phyloP scores from a whole-genome alignment of 2,329 filamentous ascomycete species.

The Sarocladium brachiariae region DNA sequence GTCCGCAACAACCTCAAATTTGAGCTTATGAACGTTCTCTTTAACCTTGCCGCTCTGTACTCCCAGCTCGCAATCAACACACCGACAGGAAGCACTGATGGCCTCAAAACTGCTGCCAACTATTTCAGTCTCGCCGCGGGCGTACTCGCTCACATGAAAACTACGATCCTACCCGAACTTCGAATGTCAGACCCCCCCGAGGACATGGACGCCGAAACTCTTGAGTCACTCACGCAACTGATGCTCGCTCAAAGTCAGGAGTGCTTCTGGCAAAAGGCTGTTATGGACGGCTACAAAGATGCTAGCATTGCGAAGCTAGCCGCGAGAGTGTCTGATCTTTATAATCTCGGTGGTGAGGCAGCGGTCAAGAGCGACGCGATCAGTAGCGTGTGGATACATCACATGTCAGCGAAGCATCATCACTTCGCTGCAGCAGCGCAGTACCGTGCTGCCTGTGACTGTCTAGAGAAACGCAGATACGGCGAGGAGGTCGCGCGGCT shows the following conservation, averaged over 20 bases:
- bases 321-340: slow-evolving; percentile 83
- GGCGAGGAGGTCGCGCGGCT: slow-evolving; percentile 90
- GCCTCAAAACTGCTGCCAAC: slow-evolving; percentile 79
- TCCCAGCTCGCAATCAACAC: slow-evolving; percentile 81
- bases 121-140: slow-evolving; percentile 87
- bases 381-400: slow-evolving; percentile 94
- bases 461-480: slow-evolving; percentile 87
- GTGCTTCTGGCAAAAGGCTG: slow-evolving; percentile 96
- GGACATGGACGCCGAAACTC: slow-evolving; percentile 86
- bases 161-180: slow-evolving; percentile 71
- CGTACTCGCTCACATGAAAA: slow-evolving; percentile 71
- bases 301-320: slow-evolving; percentile 86
- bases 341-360: slow-evolving; percentile 74
- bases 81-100: slow-evolving; percentile 71
- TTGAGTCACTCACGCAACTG: slow-evolving; percentile 76
- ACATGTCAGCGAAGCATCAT: slow-evolving; percentile 93
- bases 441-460: slow-evolving; percentile 84
- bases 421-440: slow-evolving; percentile 96
- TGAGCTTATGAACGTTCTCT: slow-evolving; percentile 87
- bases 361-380: slow-evolving; percentile 85
- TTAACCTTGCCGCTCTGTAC: slow-evolving; percentile 89
- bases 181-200: slow-evolving; percentile 77
- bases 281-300: slow-evolving; percentile 90
- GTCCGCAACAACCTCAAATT: slow-evolving; percentile 63
- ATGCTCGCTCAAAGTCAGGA: slow-evolving; percentile 92